A percentile compares a stretch with the other conserved stretches of the same genome.
Conservation (phyloP, 2,329 filamentous ascomycete species). For the Alternaria angustiovoidea region DNA sequence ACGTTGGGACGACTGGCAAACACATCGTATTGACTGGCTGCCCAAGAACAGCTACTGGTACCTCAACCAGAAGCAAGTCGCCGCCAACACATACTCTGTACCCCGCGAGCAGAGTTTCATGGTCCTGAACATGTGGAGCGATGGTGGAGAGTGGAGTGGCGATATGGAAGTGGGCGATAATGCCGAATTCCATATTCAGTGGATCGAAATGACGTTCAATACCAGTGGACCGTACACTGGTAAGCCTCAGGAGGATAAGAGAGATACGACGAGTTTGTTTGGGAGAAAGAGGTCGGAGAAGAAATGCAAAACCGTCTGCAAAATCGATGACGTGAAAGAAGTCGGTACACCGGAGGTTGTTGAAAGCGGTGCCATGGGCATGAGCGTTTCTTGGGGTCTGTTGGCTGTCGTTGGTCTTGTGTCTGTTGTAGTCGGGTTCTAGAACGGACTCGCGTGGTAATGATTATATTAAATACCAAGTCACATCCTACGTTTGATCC, state of each 20-base stretch:
- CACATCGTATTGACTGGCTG: constrained; percentile 69
- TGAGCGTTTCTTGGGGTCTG: constrained; percentile 40
- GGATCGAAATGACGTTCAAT: constrained; percentile 68
- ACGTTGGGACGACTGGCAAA: constrained; percentile 65
- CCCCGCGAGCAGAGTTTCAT: constrained; percentile 62
- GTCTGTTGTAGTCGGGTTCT: constrained; percentile 30
- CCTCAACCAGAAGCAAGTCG: constrained; percentile 60
- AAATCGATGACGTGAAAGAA: constrained; percentile 47
- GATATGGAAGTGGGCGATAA: constrained; percentile 62
- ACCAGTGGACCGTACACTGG: constrained; percentile 47
- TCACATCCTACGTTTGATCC: accelerated
- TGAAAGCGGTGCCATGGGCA: constrained; percentile 23
- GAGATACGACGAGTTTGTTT: constrained; percentile 21
- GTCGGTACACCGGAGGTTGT: constrained; percentile 48
- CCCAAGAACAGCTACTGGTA: constrained; percentile 64
- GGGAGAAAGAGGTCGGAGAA: constrained; percentile 35
- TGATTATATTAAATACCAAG: background rate
- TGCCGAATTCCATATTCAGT: constrained; percentile 67
- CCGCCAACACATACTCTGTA: constrained; percentile 64
- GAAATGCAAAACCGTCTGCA: constrained; percentile 48
- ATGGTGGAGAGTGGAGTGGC: constrained; percentile 67
- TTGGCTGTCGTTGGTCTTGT: constrained; percentile 33
- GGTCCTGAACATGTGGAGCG: constrained; percentile 68
- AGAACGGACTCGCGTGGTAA: background rate
- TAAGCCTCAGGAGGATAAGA: constrained; percentile 22